Evolutionary conservation across 23 red algal genomes (phyloP), one percentile per base, ranked within the genome.

Genomic region (Chondrus crispus): DNA sequence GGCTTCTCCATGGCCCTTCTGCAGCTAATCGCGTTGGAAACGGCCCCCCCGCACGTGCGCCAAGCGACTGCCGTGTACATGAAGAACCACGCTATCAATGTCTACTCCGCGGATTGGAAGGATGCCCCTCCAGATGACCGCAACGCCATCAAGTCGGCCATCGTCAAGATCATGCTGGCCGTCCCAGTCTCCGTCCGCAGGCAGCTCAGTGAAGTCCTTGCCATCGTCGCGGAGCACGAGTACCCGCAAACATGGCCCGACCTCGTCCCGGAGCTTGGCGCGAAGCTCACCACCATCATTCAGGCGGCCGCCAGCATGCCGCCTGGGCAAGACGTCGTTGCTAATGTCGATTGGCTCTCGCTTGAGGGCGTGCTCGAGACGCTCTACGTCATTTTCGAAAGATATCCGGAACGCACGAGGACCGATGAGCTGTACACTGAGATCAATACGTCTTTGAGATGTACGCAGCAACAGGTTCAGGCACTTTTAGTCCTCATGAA

Each of bases 61-160:
- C 95, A 96, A 76, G 97, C 94, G 6, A 87, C 81, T 12, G 94
- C 97, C 2, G 93, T 99, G 3, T 99, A 96, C 73, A 19, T 99
- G 24, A 99, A 99, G 77, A 99, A 99, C 63, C 81, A 87, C 52
- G 68, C 91, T 38, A 46, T 77, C 53, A 72, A 93, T 14, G 47
- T 42, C 2, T 99, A 95, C 66, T 88, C 90, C 70, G 66, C 69
- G 22, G 89, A 82, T 24, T 82, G 89, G 79, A 63, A 75, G 11
- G 76, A 46, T 29, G 45, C 89, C 3, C 46, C 60, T 2, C 13
- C 37, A 19, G 73, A 37, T 16, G 91, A 95, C 39, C n/a, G 85
- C 44, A 91, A 90, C 43, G 57, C 49, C 74, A 38, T 99, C 26
- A 88, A 93, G 69, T 81, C 55, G 32, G 38, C 68, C 30, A 43